phyloP scores from a whole-genome alignment of 1,284 basidiomycete species.

The Coniferiporia weirii region DNA sequence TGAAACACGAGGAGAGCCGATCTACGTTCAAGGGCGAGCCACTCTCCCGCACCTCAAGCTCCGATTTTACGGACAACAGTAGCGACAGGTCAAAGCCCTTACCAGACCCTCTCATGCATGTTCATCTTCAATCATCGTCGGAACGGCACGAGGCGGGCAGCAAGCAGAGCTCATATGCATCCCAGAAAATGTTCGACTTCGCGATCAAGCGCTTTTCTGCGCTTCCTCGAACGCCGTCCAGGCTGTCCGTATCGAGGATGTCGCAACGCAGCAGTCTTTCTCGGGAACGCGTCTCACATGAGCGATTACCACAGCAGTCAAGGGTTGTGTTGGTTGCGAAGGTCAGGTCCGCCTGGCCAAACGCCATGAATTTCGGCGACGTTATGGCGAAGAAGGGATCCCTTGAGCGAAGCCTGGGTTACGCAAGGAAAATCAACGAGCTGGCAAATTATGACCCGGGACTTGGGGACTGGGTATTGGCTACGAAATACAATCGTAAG shows the following conservation, averaged over 20 bases:
- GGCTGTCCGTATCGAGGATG: slow-evolving; percentile 38
- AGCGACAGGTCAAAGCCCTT: slow-evolving; percentile 2
- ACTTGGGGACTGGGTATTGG: slow-evolving; percentile 68
- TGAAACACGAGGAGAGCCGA: slow-evolving; percentile 12
- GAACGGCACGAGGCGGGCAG: slow-evolving; percentile 24
- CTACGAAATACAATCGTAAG: slow-evolving; percentile 53
- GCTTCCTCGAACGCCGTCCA: slow-evolving; percentile 53
- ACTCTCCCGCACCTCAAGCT: slow-evolving; percentile 1
- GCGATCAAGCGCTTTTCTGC: slow-evolving; percentile 52
- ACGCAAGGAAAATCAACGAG: slow-evolving; percentile 83
- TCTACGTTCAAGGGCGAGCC: slow-evolving; percentile 14
- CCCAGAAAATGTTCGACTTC: slow-evolving; percentile 26
- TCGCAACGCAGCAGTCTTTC: slow-evolving; percentile 27
- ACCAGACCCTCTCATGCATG: neutral
- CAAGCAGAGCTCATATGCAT: slow-evolving; percentile 20
- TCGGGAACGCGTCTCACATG: slow-evolving; percentile 15
- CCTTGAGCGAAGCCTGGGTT: slow-evolving; percentile 70
- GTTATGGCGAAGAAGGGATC: slow-evolving; percentile 55
- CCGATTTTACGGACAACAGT: slow-evolving; percentile 12
- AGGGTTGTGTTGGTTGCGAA: slow-evolving; percentile 28
- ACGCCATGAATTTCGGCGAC: slow-evolving; percentile 71
- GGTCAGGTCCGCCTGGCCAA: slow-evolving; percentile 52
- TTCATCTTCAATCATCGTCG: neutral
- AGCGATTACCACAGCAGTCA: slow-evolving; percentile 20
- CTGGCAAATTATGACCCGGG: slow-evolving; percentile 75